Evolutionary conservation across 2,329 filamentous ascomycete species (phyloP).

Genomic region (Thielaviopsis punctulata): DNA sequence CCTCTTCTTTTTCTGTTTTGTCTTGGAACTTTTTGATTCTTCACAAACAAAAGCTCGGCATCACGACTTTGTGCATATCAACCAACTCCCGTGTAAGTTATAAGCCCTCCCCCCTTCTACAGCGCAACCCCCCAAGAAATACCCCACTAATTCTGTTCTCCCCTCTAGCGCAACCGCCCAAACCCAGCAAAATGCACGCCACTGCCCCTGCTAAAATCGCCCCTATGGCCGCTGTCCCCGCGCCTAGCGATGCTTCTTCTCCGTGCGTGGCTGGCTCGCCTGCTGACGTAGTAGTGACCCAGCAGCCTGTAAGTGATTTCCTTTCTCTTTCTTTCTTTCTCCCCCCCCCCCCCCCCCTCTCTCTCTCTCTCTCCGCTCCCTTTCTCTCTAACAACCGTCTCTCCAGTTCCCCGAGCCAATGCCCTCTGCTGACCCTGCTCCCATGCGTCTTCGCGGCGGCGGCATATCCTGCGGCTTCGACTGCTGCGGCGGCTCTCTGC

Average conservation of each 20-base stretch:
- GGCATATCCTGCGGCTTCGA: slow-evolving; percentile 17
- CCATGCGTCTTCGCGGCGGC: slow-evolving; percentile 16
- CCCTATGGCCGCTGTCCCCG: slow-evolving; percentile 4
- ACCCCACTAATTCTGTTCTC: background rate
- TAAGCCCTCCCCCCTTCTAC: background rate
- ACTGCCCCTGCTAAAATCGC: background rate
- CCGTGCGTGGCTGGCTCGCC: background rate
- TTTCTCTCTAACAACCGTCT: slow-evolving; percentile 3
- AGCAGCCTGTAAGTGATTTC: slow-evolving; percentile 11
- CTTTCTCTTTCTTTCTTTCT: background rate
- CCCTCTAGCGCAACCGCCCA: background rate
- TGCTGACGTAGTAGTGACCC: slow-evolving; percentile 8
- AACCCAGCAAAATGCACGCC: slow-evolving; percentile 2
- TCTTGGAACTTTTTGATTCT: background rate
- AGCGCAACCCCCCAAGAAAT: too few species aligned
- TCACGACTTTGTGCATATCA: too few species aligned
- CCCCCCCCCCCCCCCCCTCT: background rate
- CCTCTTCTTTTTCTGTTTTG: slow-evolving; percentile 1
- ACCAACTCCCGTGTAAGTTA: background rate
- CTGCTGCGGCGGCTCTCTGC: slow-evolving; percentile 18
- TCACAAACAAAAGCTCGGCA: background rate
- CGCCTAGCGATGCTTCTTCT: background rate
- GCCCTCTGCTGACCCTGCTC: slow-evolving; percentile 12
- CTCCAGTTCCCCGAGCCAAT: slow-evolving; percentile 15
- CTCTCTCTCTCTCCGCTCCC: background rate